A percentile compares a stretch with the other conserved stretches of the same genome.
These are phyloP conservation scores for Mariannaea sp. DNA, from an alignment of 2,329 filamentous ascomycete genomes.

Conservation along the genomic window DNA sequence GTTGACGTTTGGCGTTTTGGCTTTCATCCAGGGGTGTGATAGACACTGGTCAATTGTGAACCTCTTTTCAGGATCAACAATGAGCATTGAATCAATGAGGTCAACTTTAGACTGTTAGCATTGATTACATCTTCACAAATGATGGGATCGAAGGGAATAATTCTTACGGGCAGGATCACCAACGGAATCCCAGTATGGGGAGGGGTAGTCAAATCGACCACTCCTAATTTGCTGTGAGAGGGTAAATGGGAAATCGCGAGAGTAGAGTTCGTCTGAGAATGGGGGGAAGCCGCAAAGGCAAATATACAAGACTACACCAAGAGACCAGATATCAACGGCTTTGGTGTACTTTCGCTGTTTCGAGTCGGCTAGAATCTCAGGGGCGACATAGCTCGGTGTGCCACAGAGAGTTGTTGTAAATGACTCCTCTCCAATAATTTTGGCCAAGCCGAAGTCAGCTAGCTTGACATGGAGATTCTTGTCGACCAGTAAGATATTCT, in stretches of 20 bases:
- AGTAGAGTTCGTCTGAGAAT: conserved; percentile 92
- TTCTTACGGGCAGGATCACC: conserved; percentile 69
- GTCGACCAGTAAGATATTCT: conserved; percentile 90
- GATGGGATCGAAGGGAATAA: neutral
- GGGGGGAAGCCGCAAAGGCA: conserved; percentile 96
- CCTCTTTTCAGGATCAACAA: conserved; percentile 80
- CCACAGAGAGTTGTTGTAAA: conserved; percentile 97
- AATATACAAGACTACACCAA: conserved; percentile 98
- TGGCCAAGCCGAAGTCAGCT: conserved; percentile 94
- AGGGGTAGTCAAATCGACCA: conserved; percentile 91
- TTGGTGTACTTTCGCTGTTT: conserved; percentile 88
- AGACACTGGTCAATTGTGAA: conserved; percentile 91
- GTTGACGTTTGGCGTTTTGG: conserved; percentile 62
- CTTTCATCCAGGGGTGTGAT: conserved; percentile 85
- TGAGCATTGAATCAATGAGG: conserved; percentile 92
- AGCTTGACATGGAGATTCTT: conserved; percentile 86
- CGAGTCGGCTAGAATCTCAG: conserved; percentile 86
- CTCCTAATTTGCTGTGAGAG: conserved; percentile 90
- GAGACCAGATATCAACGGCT: conserved; percentile 94
- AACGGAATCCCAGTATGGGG: conserved; percentile 79
- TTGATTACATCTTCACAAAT: conserved; percentile 10
- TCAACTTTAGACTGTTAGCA: conserved; percentile 60
- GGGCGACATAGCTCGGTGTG: conserved; percentile 96
- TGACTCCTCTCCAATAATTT: conserved; percentile 97
- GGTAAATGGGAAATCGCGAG: conserved; percentile 79